Evolutionary conservation across 306 rosid species (phyloP).

Genomic region (Vigna nakashimae): DNA sequence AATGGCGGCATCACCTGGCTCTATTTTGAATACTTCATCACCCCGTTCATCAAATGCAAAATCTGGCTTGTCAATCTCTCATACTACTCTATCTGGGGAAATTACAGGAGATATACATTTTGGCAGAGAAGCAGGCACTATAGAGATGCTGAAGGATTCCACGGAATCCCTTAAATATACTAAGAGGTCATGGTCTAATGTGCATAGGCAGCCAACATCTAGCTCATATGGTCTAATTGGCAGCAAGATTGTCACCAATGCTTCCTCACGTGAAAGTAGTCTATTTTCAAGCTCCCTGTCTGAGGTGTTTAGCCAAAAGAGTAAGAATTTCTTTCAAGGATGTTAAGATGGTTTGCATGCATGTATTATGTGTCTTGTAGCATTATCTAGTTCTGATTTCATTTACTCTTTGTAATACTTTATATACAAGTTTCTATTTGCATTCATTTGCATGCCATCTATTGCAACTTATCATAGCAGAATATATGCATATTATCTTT

Average conservation of each 20-base stretch:
- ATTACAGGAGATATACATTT: conserved; percentile 45
- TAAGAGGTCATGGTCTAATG: conserved; percentile 60
- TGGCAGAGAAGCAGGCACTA: conserved; percentile 55
- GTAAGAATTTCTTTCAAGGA: conserved; percentile 57
- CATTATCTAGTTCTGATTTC: conserved; percentile 7
- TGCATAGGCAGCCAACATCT: conserved; percentile 56
- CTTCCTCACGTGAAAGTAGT: conserved; percentile 66
- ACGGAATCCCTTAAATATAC: conserved; percentile 55
- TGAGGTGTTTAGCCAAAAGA: conserved; percentile 69
- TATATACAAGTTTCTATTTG: conserved; percentile 22
- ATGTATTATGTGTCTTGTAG: conserved; percentile 32
- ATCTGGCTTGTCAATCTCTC: conserved; percentile 52
- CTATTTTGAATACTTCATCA: conserved; percentile 57
- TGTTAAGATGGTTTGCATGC: conserved; percentile 36
- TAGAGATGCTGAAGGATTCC: conserved; percentile 51
- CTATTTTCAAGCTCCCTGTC: conserved; percentile 85
- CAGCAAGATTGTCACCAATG: conserved; percentile 55
- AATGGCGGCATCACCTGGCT: conserved; percentile 52
- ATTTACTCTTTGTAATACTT: conserved; percentile 12
- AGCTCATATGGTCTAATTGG: conserved; percentile 67
- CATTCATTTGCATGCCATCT: conserved; percentile 33
- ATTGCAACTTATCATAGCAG: conserved; percentile 7
- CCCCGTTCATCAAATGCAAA: conserved; percentile 48
- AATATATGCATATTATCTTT: conserved; percentile 12
- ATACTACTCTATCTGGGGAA: conserved; percentile 49